phyloP scores from a whole-genome alignment of 108 stramenopile genomes.

The Tribonema minus region DNA sequence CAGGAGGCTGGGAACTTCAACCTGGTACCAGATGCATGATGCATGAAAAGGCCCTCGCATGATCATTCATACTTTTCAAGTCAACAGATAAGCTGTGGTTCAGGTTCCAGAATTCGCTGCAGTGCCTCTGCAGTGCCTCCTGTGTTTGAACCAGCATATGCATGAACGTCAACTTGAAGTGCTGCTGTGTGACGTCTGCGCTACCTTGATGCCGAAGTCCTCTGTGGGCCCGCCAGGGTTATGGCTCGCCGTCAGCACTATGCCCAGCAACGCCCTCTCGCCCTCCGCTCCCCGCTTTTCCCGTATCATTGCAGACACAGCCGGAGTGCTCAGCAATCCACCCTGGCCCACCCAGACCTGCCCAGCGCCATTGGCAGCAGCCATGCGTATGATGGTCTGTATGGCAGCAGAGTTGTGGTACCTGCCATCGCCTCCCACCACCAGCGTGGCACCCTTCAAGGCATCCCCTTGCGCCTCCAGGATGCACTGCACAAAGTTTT shows the following conservation, averaged over 20 bases:
- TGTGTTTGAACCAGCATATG: no score
- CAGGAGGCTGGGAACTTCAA: no score
- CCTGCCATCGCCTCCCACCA: conserved; percentile 43
- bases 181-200: no score
- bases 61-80: no score
- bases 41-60: no score
- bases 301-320: conserved; percentile 38
- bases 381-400: conserved; percentile 36
- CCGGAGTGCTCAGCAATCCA: conserved; percentile 42
- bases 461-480: conserved; percentile 15
- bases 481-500: conserved; percentile 43
- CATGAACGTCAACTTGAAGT: no score
- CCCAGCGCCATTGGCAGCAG: conserved; percentile 55
- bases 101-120: no score
- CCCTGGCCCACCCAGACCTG: conserved; percentile 39
- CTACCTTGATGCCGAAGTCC: conserved; percentile 47
- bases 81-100: no score
- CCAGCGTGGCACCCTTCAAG: conserved; percentile 31
- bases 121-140: no score
- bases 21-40: no score
- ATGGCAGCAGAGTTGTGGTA: conserved; percentile 29
- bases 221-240: conserved; percentile 49
- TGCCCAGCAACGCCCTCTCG: conserved; percentile 19
- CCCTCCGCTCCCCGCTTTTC: conserved; percentile 51
- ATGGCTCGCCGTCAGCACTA: conserved; percentile 44